A percentile compares a stretch with the other conserved stretches of the same genome.
phyloP scores from a whole-genome alignment of 2,329 filamentous ascomycete species.

The Blastomyces silverae region DNA sequence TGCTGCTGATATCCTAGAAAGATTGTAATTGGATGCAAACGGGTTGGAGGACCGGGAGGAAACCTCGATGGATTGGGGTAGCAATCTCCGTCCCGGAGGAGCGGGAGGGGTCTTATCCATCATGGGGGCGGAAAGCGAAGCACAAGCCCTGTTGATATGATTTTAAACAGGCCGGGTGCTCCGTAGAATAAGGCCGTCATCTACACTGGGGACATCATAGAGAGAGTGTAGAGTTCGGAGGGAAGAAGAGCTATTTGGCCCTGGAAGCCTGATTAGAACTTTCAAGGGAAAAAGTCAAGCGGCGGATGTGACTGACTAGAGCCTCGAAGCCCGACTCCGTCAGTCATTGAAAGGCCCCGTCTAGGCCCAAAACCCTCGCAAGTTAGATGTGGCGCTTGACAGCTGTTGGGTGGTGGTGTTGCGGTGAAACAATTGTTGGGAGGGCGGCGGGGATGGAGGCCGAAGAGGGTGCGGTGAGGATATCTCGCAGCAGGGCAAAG shows the following conservation, averaged over 20 bases:
- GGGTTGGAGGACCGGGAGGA: slow-evolving; percentile 27
- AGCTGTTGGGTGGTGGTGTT: neutral
- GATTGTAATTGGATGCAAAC: slow-evolving; percentile 10
- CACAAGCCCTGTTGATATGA: slow-evolving; percentile 3
- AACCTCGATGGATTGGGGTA: slow-evolving; percentile 32
- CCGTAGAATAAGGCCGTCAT: slow-evolving; percentile 3
- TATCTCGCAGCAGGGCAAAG: neutral
- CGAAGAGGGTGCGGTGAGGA: too few relatives aligned
- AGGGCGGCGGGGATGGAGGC: neutral
- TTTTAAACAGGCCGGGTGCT: slow-evolving; percentile 6
- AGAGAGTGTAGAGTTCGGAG: neutral
- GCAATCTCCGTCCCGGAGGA: slow-evolving; percentile 25
- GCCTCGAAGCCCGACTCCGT: neutral
- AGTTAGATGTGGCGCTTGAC: neutral
- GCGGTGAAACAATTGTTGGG: slow-evolving; percentile 11
- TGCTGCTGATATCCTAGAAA: slow-evolving; percentile 1
- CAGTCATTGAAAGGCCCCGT: slow-evolving; percentile 6
- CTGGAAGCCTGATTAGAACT: neutral
- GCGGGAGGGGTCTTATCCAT: neutral
- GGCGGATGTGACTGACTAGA: neutral
- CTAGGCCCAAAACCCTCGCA: neutral
- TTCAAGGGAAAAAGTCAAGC: neutral
- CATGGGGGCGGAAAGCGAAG: slow-evolving; percentile 5
- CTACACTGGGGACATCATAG: slow-evolving; percentile 1
- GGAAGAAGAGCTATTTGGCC: neutral